Percentiles rank a stretch among this genome's conserved stretches.
These are phyloP conservation scores for Malus hybrid DNA, from an alignment of 331 rosid genomes.

Conservation along the genomic window DNA sequence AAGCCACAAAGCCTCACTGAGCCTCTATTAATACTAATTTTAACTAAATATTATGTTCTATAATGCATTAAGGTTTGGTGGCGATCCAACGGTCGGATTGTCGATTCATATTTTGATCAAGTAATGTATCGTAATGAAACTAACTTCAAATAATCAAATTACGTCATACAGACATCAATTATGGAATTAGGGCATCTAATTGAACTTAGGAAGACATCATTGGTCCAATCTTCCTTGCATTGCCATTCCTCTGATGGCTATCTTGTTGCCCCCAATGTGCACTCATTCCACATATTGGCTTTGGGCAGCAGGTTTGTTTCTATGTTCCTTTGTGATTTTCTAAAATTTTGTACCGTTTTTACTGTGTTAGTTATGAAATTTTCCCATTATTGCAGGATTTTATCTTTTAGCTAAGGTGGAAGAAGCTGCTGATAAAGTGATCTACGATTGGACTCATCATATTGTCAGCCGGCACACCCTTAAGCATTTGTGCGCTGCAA, in stretches of 20 bases:
- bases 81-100: too few species aligned
- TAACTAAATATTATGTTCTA: too few species aligned
- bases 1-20: too few species aligned
- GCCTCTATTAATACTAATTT: too few species aligned
- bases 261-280: conserved; percentile 91
- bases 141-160: too few species aligned
- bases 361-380: conserved; percentile 6
- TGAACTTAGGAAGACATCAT: too few species aligned
- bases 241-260: conserved; percentile 86
- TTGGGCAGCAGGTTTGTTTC: conserved; percentile 86
- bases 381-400: conserved; percentile 41
- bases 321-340: conserved; percentile 2
- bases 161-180: too few species aligned
- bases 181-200: too few species aligned
- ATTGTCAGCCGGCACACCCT: conserved; percentile 96
- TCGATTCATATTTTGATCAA: too few species aligned
- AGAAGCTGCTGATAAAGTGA: conserved; percentile 68
- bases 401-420: conserved; percentile 88
- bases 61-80: too few species aligned
- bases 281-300: conserved; percentile 94
- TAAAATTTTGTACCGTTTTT: neutral
- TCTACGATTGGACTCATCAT: conserved; percentile 68
- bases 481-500: conserved; percentile 80
- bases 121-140: too few species aligned
- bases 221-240: conserved; percentile 84